Evolutionary conservation across 2,329 filamentous ascomycete species (phyloP), one percentile per base, ranked within the genome.

Genomic region (Beauveria varroae): DNA sequence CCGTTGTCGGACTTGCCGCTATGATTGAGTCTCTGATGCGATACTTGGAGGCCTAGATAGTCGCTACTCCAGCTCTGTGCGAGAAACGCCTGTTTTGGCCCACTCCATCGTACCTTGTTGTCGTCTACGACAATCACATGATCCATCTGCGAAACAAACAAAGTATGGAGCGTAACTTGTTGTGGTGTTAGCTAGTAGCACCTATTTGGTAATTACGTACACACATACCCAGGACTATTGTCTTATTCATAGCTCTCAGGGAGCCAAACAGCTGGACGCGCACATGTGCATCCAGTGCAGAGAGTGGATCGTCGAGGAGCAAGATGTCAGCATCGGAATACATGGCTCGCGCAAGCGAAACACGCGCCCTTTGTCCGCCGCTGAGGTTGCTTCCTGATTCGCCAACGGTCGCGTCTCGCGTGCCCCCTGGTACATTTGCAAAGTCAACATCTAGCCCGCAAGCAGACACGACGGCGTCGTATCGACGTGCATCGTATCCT

Each of bases 251-350:
- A 14, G 10, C 57, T 43, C 6, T 4, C 28, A 30, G 9, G 3
- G 60, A 7, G 9, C 18, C 49, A 30, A 62, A 62, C 10, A 62
- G 24, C 6, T 62, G 34, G 18, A 12, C 34, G 16, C 60, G 52
- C 7, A 61, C 60, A 50, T 61, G 60, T 7, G 60, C 60, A 46
- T 61, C 53, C 10, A 61, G 26, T 2, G 60, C 60, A n/a, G 60
- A 61, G 0, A 61, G 52, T 9, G 53, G 60, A 28, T 61, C 46
- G 16, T 61, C 60, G n/a, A 61, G 53, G 1, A 61, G 44, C 60
- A 61, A 41, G n/a, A 61, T 57, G 3, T 52, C 40, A 12, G 60
- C 60, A 8, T 61, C 60, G 24, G 53, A 61, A 40, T 52, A 61
- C 22, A 61, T 18, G 18, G 53, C 60, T 24, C 60, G 52, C 12